A percentile compares a stretch with the other conserved stretches of the same genome.
These are phyloP conservation scores for Gremmenia infestans DNA, from an alignment of 2,329 filamentous ascomycete species.

Conservation along the genomic window DNA sequence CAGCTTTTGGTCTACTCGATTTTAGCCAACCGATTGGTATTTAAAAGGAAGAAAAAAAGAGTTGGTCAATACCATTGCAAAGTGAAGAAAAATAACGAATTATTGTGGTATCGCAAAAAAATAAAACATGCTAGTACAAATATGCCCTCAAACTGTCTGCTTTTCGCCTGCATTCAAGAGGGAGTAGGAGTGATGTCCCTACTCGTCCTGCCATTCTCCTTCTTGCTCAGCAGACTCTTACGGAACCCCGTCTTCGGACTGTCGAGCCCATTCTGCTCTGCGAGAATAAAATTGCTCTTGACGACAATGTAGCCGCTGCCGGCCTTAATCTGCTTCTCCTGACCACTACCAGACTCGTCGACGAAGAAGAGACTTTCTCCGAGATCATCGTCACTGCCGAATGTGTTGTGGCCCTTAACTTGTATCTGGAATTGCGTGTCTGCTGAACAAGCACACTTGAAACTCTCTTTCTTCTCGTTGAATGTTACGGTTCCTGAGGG, in stretches of 20 bases:
- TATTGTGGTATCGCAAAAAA: too few species aligned
- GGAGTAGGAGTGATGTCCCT: slow-evolving; percentile 40
- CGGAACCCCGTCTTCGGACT: slow-evolving; percentile 45
- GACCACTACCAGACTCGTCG: slow-evolving; percentile 66
- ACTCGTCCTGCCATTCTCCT: slow-evolving; percentile 34
- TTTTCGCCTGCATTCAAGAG: neutral
- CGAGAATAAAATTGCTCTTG: slow-evolving; percentile 63
- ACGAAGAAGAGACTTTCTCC: slow-evolving; percentile 88
- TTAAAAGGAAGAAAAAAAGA: too few species aligned
- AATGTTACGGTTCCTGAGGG: slow-evolving; percentile 60
- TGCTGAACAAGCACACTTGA: slow-evolving; percentile 71
- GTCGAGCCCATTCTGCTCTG: slow-evolving; percentile 35
- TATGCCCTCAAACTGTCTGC: too few species aligned
- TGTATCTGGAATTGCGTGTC: slow-evolving; percentile 83
- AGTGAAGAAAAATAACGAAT: too few species aligned
- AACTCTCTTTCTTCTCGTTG: slow-evolving; percentile 61
- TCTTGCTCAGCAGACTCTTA: slow-evolving; percentile 52
- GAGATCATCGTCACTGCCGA: slow-evolving; percentile 76
- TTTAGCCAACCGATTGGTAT: too few species aligned
- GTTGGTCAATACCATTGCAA: too few species aligned
- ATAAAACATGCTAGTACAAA: too few species aligned
- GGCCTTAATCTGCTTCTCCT: slow-evolving; percentile 69
- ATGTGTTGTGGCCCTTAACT: slow-evolving; percentile 79
- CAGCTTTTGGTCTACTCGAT: too few species aligned
- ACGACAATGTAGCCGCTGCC: slow-evolving; percentile 69